Conservation (phyloP, 768 basidiomycete genomes). For the Grammothele lineata region DNA sequence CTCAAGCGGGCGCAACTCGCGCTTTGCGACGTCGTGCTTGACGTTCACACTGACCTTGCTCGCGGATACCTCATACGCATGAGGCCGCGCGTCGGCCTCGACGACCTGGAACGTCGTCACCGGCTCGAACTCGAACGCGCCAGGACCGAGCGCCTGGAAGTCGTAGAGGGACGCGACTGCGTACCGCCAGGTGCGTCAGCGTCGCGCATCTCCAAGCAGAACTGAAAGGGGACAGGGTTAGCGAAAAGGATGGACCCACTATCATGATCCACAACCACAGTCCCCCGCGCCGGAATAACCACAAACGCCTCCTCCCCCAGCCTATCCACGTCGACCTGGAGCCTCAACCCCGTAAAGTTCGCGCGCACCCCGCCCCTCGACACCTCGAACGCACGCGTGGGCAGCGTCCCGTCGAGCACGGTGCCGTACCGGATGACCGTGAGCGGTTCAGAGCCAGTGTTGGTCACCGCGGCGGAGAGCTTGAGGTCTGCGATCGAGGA, state of each 20-base stretch:
- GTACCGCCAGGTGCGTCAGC: neutral
- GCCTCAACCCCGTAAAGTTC: slow-evolving; percentile 41
- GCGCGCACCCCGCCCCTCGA: slow-evolving; percentile 36
- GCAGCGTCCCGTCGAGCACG: slow-evolving; percentile 37
- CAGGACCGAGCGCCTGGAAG: slow-evolving; percentile 36
- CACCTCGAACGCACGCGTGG: slow-evolving; percentile 40
- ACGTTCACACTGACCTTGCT: slow-evolving; percentile 32
- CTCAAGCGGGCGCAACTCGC: slow-evolving; percentile 21
- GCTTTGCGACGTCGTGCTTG: slow-evolving; percentile 31
- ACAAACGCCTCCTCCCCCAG: slow-evolving; percentile 37
- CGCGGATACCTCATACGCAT: slow-evolving; percentile 24
- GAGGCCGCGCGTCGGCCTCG: slow-evolving; percentile 19
- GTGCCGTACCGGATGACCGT: slow-evolving; percentile 44
- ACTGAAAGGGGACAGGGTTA: no score
- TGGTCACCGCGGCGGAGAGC: slow-evolving; percentile 38
- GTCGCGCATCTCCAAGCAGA: no score
- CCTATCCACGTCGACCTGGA: slow-evolving; percentile 26
- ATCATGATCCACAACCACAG: slow-evolving; percentile 35
- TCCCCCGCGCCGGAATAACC: slow-evolving; percentile 35
- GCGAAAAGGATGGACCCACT: slow-evolving; percentile 26
- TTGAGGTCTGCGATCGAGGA: slow-evolving; percentile 36
- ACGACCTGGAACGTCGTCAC: slow-evolving; percentile 34
- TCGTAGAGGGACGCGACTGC: slow-evolving; percentile 39
- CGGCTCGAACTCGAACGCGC: slow-evolving; percentile 37
- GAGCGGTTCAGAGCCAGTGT: slow-evolving; percentile 35